A percentile compares a stretch with the other conserved stretches of the same genome.
phyloP scores from a whole-genome alignment of 371 early-diverging fungal genomes.

The Lichtheimia ornata region DNA sequence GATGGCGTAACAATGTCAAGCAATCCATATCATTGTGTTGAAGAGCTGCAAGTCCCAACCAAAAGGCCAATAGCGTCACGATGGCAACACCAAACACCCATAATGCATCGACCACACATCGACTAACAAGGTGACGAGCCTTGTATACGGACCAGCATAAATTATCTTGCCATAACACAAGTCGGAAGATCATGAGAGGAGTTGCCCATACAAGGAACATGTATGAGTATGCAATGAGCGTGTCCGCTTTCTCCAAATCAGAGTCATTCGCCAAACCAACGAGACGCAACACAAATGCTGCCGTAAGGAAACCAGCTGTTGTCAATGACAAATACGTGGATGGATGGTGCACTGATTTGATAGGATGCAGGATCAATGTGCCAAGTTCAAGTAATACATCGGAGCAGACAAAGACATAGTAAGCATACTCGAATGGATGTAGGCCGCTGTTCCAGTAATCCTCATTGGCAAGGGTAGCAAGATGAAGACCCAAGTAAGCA shows the following conservation, averaged over 20 bases:
- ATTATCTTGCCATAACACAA: constrained; percentile 25
- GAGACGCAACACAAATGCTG: constrained; percentile 28
- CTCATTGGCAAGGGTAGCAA: constrained; percentile 30
- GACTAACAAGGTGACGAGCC: constrained; percentile 23
- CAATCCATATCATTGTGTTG: constrained; percentile 35
- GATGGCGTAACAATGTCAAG: constrained; percentile 27
- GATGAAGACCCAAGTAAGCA: constrained; percentile 35
- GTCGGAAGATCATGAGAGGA: constrained; percentile 42
- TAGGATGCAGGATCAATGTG: constrained; percentile 17
- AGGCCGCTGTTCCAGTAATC: constrained; percentile 33
- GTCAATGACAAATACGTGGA: constrained; percentile 31
- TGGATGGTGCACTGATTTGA: constrained; percentile 16
- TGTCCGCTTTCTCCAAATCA: constrained; percentile 20
- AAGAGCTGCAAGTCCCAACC: constrained; percentile 40
- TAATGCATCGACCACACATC: constrained; percentile 32
- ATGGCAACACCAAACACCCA: constrained; percentile 30
- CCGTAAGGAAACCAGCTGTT: constrained; percentile 18
- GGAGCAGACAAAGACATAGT: constrained; percentile 37
- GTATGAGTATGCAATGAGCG: constrained; percentile 20
- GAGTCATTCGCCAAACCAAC: constrained; percentile 12
- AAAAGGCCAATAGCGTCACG: constrained; percentile 31
- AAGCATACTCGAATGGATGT: constrained; percentile 35
- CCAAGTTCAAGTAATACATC: constrained; percentile 31
- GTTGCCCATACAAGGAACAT: constrained; percentile 32
- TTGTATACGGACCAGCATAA: constrained; percentile 34